Percentiles rank a stretch among this genome's conserved stretches.
Evolutionary conservation across 163 green algal species (phyloP).

Genomic region (Chlamydomonas reinhardtii): DNA sequence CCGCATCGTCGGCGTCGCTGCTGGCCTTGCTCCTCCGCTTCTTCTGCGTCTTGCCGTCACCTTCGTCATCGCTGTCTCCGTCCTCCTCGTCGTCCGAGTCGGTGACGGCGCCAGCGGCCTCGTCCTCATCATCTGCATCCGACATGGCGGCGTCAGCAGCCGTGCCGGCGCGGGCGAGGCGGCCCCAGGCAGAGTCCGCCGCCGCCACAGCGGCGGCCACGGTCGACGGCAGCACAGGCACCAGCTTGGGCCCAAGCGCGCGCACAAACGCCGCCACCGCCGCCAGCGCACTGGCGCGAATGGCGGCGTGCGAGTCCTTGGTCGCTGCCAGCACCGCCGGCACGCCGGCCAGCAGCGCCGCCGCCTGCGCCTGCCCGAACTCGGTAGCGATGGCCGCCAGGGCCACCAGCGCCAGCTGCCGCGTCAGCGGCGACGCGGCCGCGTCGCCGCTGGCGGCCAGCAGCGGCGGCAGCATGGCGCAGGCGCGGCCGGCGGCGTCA

Average conservation of each 20-base stretch:
- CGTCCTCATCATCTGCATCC: neutral
- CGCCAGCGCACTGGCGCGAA: constrained; percentile 77
- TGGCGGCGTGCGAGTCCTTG: constrained; percentile 38
- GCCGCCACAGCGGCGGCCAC: constrained; percentile 66
- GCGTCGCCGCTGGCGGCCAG: neutral
- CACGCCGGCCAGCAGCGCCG: constrained; percentile 59
- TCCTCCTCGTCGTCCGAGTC: constrained; percentile 10
- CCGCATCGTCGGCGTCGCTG: constrained; percentile 53
- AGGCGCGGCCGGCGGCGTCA: constrained; percentile 51
- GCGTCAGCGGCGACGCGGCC: constrained; percentile 25
- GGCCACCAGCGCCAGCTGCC: constrained; percentile 69
- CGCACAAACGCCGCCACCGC: constrained; percentile 57
- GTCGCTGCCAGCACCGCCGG: constrained; percentile 58
- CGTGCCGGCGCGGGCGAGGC: neutral
- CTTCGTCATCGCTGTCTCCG: constrained; percentile 13
- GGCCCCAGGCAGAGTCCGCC: constrained; percentile 33
- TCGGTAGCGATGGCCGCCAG: constrained; percentile 54
- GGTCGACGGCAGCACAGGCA: constrained; percentile 77
- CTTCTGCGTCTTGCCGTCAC: neutral
- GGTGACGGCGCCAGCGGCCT: too few species aligned
- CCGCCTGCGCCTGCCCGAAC: constrained; percentile 59
- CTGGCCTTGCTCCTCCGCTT: neutral
- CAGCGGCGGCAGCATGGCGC: constrained; percentile 48
- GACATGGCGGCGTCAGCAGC: too few species aligned
- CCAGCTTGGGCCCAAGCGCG: constrained; percentile 62